Evolutionary conservation across 371 early-diverging fungal genomes (phyloP).

Genomic region (Fennellomyces sp.): DNA sequence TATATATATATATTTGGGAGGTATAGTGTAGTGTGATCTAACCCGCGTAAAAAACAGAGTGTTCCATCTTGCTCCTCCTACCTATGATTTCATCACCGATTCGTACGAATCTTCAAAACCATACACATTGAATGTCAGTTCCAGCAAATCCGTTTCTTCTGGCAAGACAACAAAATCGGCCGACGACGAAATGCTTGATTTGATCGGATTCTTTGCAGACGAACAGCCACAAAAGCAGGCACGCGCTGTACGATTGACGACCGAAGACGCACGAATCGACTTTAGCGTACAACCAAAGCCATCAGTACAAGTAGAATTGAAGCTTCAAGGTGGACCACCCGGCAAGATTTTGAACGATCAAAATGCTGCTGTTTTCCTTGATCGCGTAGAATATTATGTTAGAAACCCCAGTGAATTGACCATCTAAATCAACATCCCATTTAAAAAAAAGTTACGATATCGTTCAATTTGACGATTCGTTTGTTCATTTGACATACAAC

Average conservation of each 20-base stretch:
- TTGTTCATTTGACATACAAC: no score
- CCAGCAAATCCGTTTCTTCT: conserved; percentile 13
- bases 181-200: conserved; percentile 34
- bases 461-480: no score
- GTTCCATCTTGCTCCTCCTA: conserved; percentile 45
- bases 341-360: conserved; percentile 37
- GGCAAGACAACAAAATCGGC: conserved; percentile 9
- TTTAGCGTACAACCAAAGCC: conserved; percentile 22
- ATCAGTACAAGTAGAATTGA: conserved; percentile 31
- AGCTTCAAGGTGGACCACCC: conserved; percentile 38
- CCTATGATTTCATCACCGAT: conserved; percentile 53
- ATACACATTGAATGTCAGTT: conserved; percentile 33
- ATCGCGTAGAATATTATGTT: conserved; percentile 52
- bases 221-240: conserved; percentile 8
- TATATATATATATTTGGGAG: not conserved
- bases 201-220: conserved; percentile 44
- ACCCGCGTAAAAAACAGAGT: conserved; percentile 37
- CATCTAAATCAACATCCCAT: conserved; percentile 4
- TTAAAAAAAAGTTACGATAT: no score
- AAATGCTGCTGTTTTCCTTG: conserved; percentile 48
- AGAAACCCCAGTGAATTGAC: conserved; percentile 42
- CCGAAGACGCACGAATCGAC: conserved; percentile 19
- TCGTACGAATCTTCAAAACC: conserved; percentile 39
- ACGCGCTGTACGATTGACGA: conserved; percentile 21
- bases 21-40: not conserved